These are phyloP conservation scores for Termitomyces heimii DNA, from an alignment of 768 basidiomycete species.

Conservation along the genomic window DNA sequence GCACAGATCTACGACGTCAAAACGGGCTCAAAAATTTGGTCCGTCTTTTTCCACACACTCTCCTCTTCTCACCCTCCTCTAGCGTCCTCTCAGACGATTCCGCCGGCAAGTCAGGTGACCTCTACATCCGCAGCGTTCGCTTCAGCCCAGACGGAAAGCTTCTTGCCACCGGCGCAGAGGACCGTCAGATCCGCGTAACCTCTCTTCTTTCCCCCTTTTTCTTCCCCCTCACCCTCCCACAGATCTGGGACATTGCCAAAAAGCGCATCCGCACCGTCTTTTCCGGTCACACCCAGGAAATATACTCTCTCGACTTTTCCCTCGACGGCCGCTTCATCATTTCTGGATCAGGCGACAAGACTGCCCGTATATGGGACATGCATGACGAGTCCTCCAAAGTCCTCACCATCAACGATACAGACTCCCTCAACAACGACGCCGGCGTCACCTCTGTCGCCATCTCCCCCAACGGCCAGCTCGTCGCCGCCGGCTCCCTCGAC, in stretches of 20 bases:
- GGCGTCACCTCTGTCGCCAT: constrained; percentile 81
- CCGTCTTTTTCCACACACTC: too few relatives aligned
- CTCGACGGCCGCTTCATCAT: constrained; percentile 79
- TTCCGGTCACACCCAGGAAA: constrained; percentile 87
- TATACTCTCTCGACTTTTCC: constrained; percentile 91
- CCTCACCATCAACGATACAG: constrained; percentile 46
- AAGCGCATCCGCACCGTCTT: constrained; percentile 75
- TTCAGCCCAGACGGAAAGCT: constrained; percentile 91
- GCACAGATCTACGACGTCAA: constrained; percentile 94
- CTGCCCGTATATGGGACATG: constrained; percentile 44
- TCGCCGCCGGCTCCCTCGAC: constrained; percentile 68
- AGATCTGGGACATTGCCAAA: constrained; percentile 92
- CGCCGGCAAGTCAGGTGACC: constrained; percentile 45
- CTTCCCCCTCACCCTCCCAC: constrained; percentile 11
- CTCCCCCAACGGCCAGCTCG: constrained; percentile 62
- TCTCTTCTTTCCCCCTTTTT: not conserved
- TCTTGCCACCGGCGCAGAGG: constrained; percentile 94
- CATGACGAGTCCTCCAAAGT: constrained; percentile 30
- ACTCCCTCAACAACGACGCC: constrained; percentile 38
- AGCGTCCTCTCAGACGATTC: constrained; percentile 26
- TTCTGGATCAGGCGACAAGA: constrained; percentile 77
- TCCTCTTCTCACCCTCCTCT: not conserved
- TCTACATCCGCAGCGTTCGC: constrained; percentile 61
- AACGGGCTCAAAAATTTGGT: constrained; percentile 84
- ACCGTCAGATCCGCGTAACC: constrained; percentile 84